phyloP scores from a whole-genome alignment of 805 yeast genomes.

The Candida adriatica region DNA sequence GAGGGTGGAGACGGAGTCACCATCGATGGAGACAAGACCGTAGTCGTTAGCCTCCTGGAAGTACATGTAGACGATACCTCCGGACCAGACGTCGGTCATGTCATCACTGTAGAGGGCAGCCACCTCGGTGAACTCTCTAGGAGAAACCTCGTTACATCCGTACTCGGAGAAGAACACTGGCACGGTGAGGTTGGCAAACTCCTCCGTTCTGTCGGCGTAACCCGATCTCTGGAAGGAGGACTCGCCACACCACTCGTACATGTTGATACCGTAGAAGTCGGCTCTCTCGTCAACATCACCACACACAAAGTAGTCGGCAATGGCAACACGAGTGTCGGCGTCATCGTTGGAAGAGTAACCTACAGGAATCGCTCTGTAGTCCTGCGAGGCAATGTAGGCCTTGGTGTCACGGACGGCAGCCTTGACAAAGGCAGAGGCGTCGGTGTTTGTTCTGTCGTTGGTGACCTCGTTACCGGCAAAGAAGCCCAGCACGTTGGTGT shows the following conservation, averaged over 20 bases:
- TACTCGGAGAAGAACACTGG: slow-evolving; percentile 80
- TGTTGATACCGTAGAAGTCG: slow-evolving; percentile 82
- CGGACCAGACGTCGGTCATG: slow-evolving; percentile 84
- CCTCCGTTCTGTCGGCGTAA: slow-evolving; percentile 55
- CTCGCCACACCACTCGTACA: slow-evolving; percentile 84
- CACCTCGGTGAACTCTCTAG: slow-evolving; percentile 72
- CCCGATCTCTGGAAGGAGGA: slow-evolving; percentile 57
- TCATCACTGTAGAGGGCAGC: slow-evolving; percentile 52
- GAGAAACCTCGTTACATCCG: slow-evolving; percentile 65
- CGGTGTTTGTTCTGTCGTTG: slow-evolving; percentile 57
- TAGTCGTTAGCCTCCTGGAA: slow-evolving; percentile 69
- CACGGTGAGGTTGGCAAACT: slow-evolving; percentile 57
- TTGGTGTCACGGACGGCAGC: slow-evolving; percentile 79
- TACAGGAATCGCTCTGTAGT: slow-evolving; percentile 66
- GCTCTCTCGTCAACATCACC: slow-evolving; percentile 59
- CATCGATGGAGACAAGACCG: slow-evolving; percentile 57
- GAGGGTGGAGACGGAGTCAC: slow-evolving; percentile 47
- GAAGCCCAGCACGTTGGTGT: slow-evolving; percentile 72
- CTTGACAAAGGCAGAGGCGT: slow-evolving; percentile 74
- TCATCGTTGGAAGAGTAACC: slow-evolving; percentile 84
- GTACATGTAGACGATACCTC: slow-evolving; percentile 86
- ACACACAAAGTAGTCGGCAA: slow-evolving; percentile 75
- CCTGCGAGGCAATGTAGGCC: slow-evolving; percentile 51
- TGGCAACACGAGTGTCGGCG: slow-evolving; percentile 50
- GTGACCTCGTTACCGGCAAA: slow-evolving; percentile 86